A percentile compares a stretch with the other conserved stretches of the same genome.
These are phyloP conservation scores for Sporisorium exsertum DNA, from an alignment of 1,284 basidiomycete species.

Conservation along the genomic window DNA sequence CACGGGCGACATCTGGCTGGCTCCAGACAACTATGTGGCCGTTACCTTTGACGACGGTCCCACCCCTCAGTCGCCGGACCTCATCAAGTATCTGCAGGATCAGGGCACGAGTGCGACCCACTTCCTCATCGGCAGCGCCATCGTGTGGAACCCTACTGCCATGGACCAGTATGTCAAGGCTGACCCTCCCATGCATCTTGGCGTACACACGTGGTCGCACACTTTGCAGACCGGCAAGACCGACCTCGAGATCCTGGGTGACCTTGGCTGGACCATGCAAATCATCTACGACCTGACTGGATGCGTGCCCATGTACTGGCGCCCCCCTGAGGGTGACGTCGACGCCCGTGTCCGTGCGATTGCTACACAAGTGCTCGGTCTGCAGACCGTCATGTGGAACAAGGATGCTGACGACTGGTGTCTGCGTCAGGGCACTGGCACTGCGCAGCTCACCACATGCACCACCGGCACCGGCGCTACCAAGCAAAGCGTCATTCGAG, in stretches of 20 bases:
- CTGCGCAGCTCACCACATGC: slow-evolving; percentile 52
- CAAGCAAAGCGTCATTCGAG: slow-evolving; percentile 37
- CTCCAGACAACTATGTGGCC: slow-evolving; percentile 54
- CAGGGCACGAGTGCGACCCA: slow-evolving; percentile 77
- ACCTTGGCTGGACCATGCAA: slow-evolving; percentile 85
- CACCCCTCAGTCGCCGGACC: slow-evolving; percentile 68
- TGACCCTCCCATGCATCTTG: slow-evolving; percentile 75
- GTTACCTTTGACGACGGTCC: slow-evolving; percentile 79
- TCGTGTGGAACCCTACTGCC: slow-evolving; percentile 74
- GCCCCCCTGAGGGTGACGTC: slow-evolving; percentile 63
- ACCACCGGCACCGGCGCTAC: slow-evolving; percentile 45
- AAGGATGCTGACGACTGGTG: slow-evolving; percentile 65
- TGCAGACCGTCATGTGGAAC: slow-evolving; percentile 65
- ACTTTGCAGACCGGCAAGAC: slow-evolving; percentile 78
- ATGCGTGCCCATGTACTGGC: slow-evolving; percentile 58
- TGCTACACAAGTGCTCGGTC: slow-evolving; percentile 58
- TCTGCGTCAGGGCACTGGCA: slow-evolving; percentile 56
- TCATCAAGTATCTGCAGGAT: slow-evolving; percentile 75
- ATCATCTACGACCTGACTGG: slow-evolving; percentile 84
- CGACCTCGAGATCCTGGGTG: slow-evolving; percentile 78
- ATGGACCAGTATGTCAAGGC: slow-evolving; percentile 74
- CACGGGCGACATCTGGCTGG: slow-evolving; percentile 58
- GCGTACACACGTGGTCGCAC: slow-evolving; percentile 71
- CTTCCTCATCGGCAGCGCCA: slow-evolving; percentile 84
- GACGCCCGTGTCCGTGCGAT: slow-evolving; percentile 65